phyloP scores from a whole-genome alignment of 2,329 filamentous ascomycete species.

The Neopestalotiopsis rosae region DNA sequence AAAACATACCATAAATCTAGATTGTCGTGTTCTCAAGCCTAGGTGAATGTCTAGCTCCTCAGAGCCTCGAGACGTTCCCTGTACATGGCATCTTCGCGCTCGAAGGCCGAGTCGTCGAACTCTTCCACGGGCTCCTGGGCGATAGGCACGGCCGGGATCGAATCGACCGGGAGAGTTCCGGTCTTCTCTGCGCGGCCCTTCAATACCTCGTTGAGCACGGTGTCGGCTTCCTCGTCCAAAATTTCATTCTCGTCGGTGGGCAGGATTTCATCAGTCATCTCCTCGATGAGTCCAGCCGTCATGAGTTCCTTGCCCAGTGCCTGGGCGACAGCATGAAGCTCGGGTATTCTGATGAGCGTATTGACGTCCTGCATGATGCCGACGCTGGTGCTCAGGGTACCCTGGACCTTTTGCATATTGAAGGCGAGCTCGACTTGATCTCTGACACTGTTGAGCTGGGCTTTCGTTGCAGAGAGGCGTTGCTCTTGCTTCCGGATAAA shows the following conservation, averaged over 20 bases:
- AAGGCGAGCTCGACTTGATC: conserved; percentile 99
- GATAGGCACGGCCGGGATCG: conserved; percentile 56
- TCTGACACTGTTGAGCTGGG: conserved; percentile 88
- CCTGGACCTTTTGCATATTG: conserved; percentile 93
- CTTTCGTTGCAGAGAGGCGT: conserved; percentile 84
- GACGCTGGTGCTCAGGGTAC: conserved; percentile 82
- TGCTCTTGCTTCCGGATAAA: too few relatives aligned
- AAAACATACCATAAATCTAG: background rate
- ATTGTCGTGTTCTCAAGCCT: background rate
- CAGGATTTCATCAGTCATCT: conserved; percentile 89
- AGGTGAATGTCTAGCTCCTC: conserved; percentile 68
- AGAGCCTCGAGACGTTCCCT: conserved; percentile 89
- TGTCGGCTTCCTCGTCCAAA: conserved; percentile 77
- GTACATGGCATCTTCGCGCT: conserved; percentile 91
- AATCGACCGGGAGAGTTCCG: conserved; percentile 43
- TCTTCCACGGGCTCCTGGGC: conserved; percentile 57
- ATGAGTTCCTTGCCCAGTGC: conserved; percentile 87
- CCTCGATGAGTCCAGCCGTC: conserved; percentile 95
- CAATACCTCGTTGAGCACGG: conserved; percentile 88
- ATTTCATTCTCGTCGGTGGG: conserved; percentile 71
- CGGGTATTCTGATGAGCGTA: conserved; percentile 79
- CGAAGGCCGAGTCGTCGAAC: conserved; percentile 83
- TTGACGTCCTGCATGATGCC: conserved; percentile 99
- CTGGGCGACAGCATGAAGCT: conserved; percentile 87
- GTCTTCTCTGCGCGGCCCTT: conserved; percentile 79